These are phyloP conservation scores for Colletotrichum graminicola DNA, from an alignment of 2,329 filamentous ascomycete genomes.

Conservation along the genomic window DNA sequence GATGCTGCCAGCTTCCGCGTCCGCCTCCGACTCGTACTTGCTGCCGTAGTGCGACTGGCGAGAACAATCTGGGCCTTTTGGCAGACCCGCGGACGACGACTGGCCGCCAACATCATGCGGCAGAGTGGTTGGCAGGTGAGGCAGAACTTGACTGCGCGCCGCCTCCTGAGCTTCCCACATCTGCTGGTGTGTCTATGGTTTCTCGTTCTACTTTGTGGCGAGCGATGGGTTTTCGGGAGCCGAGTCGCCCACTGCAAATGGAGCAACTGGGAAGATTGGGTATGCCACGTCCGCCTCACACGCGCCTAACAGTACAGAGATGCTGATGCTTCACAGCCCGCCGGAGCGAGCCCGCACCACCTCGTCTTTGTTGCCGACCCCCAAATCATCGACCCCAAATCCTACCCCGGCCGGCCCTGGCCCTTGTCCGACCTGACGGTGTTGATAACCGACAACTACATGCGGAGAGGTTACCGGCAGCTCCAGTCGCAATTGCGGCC, in stretches of 20 bases:
- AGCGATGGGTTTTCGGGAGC: constrained; percentile 80
- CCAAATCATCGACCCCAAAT: constrained; percentile 92
- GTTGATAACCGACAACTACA: constrained; percentile 86
- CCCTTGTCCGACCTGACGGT: constrained; percentile 66
- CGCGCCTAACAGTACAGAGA: background rate
- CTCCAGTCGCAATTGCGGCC: constrained; percentile 83
- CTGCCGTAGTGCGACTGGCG: constrained; percentile 21
- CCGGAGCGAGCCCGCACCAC: constrained; percentile 83
- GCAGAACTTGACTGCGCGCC: constrained; percentile 62
- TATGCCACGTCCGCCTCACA: constrained; percentile 57
- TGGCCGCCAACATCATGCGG: constrained; percentile 31
- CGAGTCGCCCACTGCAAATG: constrained; percentile 81
- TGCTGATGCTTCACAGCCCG: constrained; percentile 67
- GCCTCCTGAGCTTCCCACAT: constrained; percentile 74
- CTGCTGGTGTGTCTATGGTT: constrained; percentile 80
- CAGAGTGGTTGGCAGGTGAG: constrained; percentile 48
- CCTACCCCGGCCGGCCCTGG: constrained; percentile 86
- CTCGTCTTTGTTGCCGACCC: constrained; percentile 89
- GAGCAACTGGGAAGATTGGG: constrained; percentile 94
- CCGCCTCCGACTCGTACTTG: constrained; percentile 34
- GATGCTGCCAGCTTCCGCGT: constrained; percentile 42
- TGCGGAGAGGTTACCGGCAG: constrained; percentile 83
- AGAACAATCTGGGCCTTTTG: constrained; percentile 33
- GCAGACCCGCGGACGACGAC: constrained; percentile 36
- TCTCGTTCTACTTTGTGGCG: constrained; percentile 84